Evolutionary conservation across 2,329 filamentous ascomycete species (phyloP), one percentile per base, ranked within the genome.

Genomic region (Phaeosphaeriaceae sp.): DNA sequence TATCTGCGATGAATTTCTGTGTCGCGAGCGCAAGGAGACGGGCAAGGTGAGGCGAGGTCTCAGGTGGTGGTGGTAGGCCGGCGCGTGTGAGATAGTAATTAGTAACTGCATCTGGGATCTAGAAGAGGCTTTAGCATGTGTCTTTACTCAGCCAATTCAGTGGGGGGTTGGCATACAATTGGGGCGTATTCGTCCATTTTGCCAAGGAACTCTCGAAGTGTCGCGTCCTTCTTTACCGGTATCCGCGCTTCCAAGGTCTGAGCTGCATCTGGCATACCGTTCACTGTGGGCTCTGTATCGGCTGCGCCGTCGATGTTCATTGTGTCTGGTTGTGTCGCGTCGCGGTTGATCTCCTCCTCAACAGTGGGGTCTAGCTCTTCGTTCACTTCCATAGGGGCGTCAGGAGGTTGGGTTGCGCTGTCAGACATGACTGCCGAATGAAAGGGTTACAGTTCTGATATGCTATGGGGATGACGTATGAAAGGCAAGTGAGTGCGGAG

Each of bases 131-230:
- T 71, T 41, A 66, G 57, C 42, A 36, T 7, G 18, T 11, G 17
- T 33, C 11, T 20, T 43, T 49, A 45, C 28, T 28, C n/a, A 16
- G 26, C 34, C 23, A 18, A 15, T 6, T 8, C 11, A 13, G 26
- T 20, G 29, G 26, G n/a, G 42, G 42, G 29, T 26, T 15, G 38
- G 78, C 88, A 58, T 83, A 97, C 92, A 67, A 99, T 96, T 9
- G 94, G 94, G 52, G 94, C 92, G 76, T 94, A 97, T 67, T 99
- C 94, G 71, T 99, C 94, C 88, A 99, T 97, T 81, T 96, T 97
- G 58, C 84, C 83, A 15, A 99, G 76, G 70, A 99, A 97, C 75
- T 97, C 93, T 68, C 92, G 89, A 59, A 99, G 78, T 32, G 89
- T 96, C 16, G 88, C 87, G 76, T 99, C 94, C 76, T 97, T 97